Conservation (phyloP, 2,329 filamentous ascomycete genomes). For the Aspergillus luchuensis region DNA sequence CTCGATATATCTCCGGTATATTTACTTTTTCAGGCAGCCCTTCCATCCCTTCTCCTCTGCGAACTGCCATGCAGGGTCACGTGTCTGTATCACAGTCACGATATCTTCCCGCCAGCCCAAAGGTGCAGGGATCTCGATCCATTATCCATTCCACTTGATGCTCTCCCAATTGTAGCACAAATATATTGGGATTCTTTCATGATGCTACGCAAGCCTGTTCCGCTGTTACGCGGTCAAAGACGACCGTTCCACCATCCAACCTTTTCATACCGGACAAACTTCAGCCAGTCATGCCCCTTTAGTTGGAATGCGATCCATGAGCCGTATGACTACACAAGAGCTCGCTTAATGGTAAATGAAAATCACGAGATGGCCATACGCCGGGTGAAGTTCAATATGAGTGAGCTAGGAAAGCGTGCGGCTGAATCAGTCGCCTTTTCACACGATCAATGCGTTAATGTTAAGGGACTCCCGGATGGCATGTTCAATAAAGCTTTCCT, state of each 20-base stretch:
- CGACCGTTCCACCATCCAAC: not conserved
- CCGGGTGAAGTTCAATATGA: not conserved
- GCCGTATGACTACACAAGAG: not conserved
- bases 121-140: too few species aligned
- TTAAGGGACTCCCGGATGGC: conserved; percentile 21
- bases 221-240: not conserved
- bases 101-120: too few species aligned
- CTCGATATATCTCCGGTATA: too few species aligned
- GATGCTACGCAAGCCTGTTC: not conserved
- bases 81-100: too few species aligned
- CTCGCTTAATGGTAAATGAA: not conserved
- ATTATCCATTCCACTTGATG: too few species aligned
- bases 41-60: too few species aligned
- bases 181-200: too few species aligned
- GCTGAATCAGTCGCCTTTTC: not conserved
- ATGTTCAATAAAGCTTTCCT: conserved; percentile 24
- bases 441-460: not conserved
- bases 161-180: too few species aligned
- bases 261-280: not conserved
- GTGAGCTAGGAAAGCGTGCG: not conserved
- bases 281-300: not conserved
- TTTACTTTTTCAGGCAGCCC: too few species aligned
- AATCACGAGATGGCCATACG: not conserved
- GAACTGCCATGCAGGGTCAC: too few species aligned
- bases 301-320: not conserved